A percentile compares a stretch with the other conserved stretches of the same genome.
Evolutionary conservation across 2,329 filamentous ascomycete genomes (phyloP).

Genomic region (Curvularia eragrostidis): DNA sequence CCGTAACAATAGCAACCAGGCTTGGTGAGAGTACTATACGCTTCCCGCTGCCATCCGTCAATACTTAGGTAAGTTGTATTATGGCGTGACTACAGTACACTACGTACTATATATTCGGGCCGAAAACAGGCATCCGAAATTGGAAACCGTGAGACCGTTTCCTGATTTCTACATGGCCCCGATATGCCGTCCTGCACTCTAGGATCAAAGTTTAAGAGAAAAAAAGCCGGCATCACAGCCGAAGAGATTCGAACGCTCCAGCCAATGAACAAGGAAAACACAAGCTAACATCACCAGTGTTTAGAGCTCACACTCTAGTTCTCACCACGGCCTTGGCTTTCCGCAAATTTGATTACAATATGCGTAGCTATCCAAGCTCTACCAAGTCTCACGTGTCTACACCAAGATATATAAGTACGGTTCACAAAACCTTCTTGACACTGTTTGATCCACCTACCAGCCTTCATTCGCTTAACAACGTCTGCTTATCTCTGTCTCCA

Average conservation of each 20-base stretch:
- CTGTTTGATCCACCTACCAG: not conserved
- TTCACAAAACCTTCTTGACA: not conserved
- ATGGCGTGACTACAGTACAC: not conserved
- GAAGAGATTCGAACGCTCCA: not conserved
- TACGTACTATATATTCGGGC: constrained; percentile 1
- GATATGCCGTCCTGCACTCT: not conserved
- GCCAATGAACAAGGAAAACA: not conserved
- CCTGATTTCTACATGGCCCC: not conserved
- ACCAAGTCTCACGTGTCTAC: not conserved
- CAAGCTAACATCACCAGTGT: not conserved
- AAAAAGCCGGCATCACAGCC: not conserved
- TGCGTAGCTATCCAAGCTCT: not conserved
- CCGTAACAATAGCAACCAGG: not conserved
- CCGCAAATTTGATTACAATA: not conserved
- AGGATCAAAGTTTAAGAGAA: not conserved
- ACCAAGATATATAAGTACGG: not conserved
- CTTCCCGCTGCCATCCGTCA: not conserved
- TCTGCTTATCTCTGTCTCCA: not conserved
- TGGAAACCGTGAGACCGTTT: not conserved
- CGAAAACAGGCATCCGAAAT: not conserved
- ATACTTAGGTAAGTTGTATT: not conserved
- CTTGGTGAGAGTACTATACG: not conserved
- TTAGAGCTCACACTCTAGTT: not conserved
- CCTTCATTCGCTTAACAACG: not conserved
- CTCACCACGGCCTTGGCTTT: not conserved